Conservation (phyloP, 768 basidiomycete species). For the Hebeloma cylindrosporum region DNA sequence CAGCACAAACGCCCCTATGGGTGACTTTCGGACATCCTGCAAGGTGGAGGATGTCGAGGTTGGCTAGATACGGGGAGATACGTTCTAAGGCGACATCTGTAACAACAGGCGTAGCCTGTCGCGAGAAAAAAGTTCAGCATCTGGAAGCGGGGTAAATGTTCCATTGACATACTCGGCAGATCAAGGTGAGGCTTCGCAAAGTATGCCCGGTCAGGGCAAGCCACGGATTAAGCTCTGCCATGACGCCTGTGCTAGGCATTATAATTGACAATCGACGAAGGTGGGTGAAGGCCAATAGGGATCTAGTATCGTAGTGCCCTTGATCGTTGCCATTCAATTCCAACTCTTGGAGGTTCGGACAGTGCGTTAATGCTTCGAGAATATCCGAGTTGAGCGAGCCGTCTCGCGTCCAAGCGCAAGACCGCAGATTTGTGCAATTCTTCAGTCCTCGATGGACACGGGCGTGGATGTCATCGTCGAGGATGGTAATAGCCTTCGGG, state of each 20-base stretch:
- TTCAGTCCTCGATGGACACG: conserved; percentile 49
- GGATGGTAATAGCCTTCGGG: conserved; percentile 48
- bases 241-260: conserved; percentile 65
- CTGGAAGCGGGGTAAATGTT: background rate
- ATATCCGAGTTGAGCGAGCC: conserved; percentile 65
- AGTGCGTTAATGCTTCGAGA: conserved; percentile 49
- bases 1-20: conserved; percentile 52
- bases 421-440: conserved; percentile 60
- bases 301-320: conserved; percentile 52
- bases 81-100: conserved; percentile 55
- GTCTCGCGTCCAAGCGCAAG: conserved; percentile 81
- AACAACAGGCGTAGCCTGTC: conserved; percentile 54
- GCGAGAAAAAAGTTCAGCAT: background rate
- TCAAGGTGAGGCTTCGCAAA: conserved; percentile 58
- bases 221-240: conserved; percentile 54
- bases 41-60: conserved; percentile 58
- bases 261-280: conserved; percentile 64
- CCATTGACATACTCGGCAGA: conserved; percentile 60
- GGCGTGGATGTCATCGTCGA: conserved; percentile 35
- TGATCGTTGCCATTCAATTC: conserved; percentile 72
- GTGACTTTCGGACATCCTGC: conserved; percentile 72
- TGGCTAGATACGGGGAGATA: conserved; percentile 47
- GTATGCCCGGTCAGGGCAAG: conserved; percentile 40
- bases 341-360: conserved; percentile 48
- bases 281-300: conserved; percentile 50